phyloP scores from a whole-genome alignment of 75 land plant genomes.

The Pinus taeda region DNA sequence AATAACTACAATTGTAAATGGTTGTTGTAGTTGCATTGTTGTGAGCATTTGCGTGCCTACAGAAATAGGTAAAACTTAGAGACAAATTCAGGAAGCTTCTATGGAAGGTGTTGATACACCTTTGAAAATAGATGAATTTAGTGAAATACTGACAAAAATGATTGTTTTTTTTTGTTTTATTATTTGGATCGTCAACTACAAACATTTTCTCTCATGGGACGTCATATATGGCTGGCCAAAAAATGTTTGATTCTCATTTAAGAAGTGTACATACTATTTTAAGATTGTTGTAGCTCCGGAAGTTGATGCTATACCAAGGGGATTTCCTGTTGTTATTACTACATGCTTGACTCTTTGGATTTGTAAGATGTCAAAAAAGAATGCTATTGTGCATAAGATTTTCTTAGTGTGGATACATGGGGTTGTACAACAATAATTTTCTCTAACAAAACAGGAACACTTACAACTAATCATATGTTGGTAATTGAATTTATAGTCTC shows the following conservation, averaged over 20 bases:
- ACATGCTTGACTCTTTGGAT: conserved; percentile 89
- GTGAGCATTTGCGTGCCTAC: conserved; percentile 73
- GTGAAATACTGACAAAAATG: conserved; percentile 49
- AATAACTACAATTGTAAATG: conserved; percentile 85
- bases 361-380: conserved; percentile 84
- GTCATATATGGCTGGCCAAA: conserved; percentile 60
- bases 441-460: conserved; percentile 89
- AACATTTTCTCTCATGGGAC: conserved; percentile 74
- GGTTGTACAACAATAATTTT: conserved; percentile 89
- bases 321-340: conserved; percentile 88
- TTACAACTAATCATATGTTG: conserved; percentile 93
- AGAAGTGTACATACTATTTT: conserved; percentile 85
- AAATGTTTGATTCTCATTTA: conserved; percentile 68
- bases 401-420: conserved; percentile 88
- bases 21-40: conserved; percentile 67
- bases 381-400: conserved; percentile 79
- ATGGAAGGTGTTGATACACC: conserved; percentile 76
- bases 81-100: conserved; percentile 82
- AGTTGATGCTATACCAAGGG: conserved; percentile 91
- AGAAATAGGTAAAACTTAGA: conserved; percentile 83
- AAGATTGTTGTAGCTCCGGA: conserved; percentile 86
- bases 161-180: conserved; percentile 68
- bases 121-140: conserved; percentile 87
- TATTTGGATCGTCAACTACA: conserved; percentile 84
- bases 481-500: conserved; percentile 56